phyloP scores from a whole-genome alignment of 768 basidiomycete species.

The Chlorophyllum brunneum region DNA sequence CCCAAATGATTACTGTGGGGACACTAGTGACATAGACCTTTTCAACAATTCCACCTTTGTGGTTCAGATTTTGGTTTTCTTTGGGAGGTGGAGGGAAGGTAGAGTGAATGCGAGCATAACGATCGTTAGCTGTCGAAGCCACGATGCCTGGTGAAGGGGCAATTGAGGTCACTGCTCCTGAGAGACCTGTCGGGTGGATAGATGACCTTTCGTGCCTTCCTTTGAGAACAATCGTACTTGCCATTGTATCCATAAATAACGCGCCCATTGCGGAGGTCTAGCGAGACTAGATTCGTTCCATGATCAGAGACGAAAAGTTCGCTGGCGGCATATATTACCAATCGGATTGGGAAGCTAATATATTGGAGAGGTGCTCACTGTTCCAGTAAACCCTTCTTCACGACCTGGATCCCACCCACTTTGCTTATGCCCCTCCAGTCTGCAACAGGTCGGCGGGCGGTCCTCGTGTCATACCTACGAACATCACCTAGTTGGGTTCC shows the following conservation, averaged over 20 bases:
- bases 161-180: constrained; percentile 66
- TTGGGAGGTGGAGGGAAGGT: constrained; percentile 46
- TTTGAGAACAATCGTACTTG: constrained; percentile 18
- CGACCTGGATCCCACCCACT: constrained; percentile 53
- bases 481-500: constrained; percentile 75
- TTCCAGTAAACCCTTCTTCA: constrained; percentile 58
- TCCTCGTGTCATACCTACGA: constrained; percentile 73
- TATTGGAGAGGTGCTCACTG: constrained; percentile 44
- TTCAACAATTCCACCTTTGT: constrained; percentile 57
- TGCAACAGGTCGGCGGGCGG: constrained; percentile 61
- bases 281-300: constrained; percentile 55
- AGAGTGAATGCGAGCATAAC: constrained; percentile 68
- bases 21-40: constrained; percentile 60
- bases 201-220: neutral
- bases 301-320: constrained; percentile 69
- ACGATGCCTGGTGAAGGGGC: constrained; percentile 51
- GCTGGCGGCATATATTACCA: constrained; percentile 30
- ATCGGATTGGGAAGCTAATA: neutral
- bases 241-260: constrained; percentile 68
- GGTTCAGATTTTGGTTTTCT: constrained; percentile 46
- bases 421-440: constrained; percentile 62
- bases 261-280: constrained; percentile 69
- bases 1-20: constrained; percentile 67
- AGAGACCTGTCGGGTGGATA: constrained; percentile 46
- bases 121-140: constrained; percentile 63